Evolutionary conservation across 345 rosid genomes (phyloP).

Genomic region (Gossypium bickii): DNA sequence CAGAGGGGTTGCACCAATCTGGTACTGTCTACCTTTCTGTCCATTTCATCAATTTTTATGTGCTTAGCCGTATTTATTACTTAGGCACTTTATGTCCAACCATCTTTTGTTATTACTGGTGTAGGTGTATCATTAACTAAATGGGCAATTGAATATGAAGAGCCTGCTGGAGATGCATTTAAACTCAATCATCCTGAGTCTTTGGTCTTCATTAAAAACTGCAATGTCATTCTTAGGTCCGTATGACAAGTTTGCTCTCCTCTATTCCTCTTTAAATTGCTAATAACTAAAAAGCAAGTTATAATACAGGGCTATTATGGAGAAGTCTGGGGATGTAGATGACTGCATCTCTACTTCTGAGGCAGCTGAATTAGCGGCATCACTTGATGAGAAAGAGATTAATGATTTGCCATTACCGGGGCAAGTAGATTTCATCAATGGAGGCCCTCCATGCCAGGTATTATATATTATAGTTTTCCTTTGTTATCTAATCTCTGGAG

Average conservation of each 20-base stretch:
- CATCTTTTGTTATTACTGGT: background rate
- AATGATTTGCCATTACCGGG: conserved; percentile 47
- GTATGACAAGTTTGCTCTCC: background rate
- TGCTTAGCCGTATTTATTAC: background rate
- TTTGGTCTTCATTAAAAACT: conserved; percentile 61
- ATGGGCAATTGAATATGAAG: conserved; percentile 94
- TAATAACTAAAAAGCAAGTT: conserved; percentile 3
- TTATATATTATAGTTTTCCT: background rate
- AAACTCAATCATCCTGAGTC: conserved; percentile 61
- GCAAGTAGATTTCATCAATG: conserved; percentile 84
- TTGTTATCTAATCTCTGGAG: conserved; percentile 1
- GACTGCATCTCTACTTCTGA: conserved; percentile 78
- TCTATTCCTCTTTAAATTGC: background rate
- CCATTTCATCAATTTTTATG: background rate
- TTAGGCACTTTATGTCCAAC: background rate
- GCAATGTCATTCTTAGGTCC: conserved; percentile 81
- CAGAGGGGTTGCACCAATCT: conserved; percentile 49
- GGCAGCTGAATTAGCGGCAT: conserved; percentile 46
- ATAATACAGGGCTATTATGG: conserved; percentile 67
- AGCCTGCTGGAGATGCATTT: conserved; percentile 85
- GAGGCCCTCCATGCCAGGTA: conserved; percentile 99
- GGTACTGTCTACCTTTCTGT: conserved; percentile 24
- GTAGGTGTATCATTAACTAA: conserved; percentile 66
- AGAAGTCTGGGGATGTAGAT: conserved; percentile 64
- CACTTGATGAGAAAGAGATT: conserved; percentile 34